Evolutionary conservation across 495 filamentous ascomycete genomes (phyloP).

Genomic region (Lophiotrema nucula): DNA sequence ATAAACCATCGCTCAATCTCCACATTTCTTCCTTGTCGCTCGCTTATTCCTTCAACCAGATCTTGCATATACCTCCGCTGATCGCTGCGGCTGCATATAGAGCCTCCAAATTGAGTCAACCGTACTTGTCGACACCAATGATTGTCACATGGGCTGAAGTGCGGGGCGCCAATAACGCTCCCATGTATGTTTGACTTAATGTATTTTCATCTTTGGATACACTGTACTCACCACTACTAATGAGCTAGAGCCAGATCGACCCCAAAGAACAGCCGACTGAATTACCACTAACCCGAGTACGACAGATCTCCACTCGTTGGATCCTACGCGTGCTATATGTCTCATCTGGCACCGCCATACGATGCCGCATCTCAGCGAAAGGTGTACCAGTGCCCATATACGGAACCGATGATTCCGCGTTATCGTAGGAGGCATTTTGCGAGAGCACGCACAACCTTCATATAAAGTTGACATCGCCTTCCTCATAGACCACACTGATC

Average conservation of each 20-base stretch:
- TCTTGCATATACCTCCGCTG: slow-evolving; percentile 4
- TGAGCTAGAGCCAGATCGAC: slow-evolving; percentile 1
- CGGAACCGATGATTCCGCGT: neutral
- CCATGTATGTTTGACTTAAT: neutral
- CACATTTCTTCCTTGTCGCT: neutral
- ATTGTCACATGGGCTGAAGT: slow-evolving; percentile 1
- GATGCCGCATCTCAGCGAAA: too few species aligned
- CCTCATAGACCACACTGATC: neutral
- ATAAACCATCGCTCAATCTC: slow-evolving; percentile 11
- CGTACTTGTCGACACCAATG: slow-evolving; percentile 5
- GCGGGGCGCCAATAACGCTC: neutral
- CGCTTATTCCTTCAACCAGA: neutral
- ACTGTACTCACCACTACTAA: neutral
- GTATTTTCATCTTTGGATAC: slow-evolving; percentile 6
- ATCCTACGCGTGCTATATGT: neutral
- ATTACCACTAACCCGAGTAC: neutral
- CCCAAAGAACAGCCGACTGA: neutral
- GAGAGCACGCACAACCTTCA: neutral
- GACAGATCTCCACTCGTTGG: neutral
- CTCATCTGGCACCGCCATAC: neutral
- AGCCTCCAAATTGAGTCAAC: slow-evolving; percentile 14
- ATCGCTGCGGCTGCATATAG: slow-evolving; percentile 10
- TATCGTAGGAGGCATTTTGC: neutral
- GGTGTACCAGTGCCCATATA: neutral
- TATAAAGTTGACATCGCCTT: neutral